Evolutionary conservation across 441 rosid genomes (phyloP).

Genomic region (Arabidopsis lyrata): DNA sequence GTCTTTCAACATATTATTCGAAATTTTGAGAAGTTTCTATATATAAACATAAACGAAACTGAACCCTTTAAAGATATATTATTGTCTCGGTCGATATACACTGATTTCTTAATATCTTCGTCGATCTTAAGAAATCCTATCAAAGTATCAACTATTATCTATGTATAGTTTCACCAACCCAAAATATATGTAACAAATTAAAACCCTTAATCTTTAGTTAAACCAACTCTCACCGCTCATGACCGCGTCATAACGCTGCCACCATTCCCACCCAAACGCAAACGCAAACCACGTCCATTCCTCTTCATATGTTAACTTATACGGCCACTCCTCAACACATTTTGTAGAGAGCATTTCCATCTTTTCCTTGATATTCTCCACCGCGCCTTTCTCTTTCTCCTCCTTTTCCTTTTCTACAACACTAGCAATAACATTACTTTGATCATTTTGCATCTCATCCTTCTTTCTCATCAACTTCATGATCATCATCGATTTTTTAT

Average conservation of each 20-base stretch:
- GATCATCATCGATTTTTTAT: constrained; percentile 3
- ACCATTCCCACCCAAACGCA: constrained; percentile 35
- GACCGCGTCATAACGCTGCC: constrained; percentile 32
- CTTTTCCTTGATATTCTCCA: neutral
- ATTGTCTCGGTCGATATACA: neutral
- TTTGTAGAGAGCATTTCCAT: neutral
- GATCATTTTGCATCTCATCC: neutral
- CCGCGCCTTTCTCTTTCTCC: neutral
- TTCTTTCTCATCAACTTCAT: constrained; percentile 6
- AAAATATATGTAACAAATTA: neutral
- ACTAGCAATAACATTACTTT: neutral
- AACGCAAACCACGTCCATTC: constrained; percentile 36
- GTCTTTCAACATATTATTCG: too few relatives aligned
- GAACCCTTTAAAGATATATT: neutral
- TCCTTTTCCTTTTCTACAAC: constrained; percentile 1
- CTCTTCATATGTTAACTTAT: constrained; percentile 26
- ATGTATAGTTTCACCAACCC: neutral
- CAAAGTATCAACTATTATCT: too few relatives aligned
- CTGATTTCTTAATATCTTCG: neutral
- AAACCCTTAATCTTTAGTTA: neutral
- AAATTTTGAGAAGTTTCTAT: too few relatives aligned
- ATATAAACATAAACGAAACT: neutral
- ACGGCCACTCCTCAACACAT: constrained; percentile 14
- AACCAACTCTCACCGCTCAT: constrained; percentile 26
- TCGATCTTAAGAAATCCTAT: neutral